A percentile compares a stretch with the other conserved stretches of the same genome.
These are phyloP conservation scores for Tolypocladium ophioglossoides DNA, from an alignment of 2,329 filamentous ascomycete genomes.

Conservation along the genomic window DNA sequence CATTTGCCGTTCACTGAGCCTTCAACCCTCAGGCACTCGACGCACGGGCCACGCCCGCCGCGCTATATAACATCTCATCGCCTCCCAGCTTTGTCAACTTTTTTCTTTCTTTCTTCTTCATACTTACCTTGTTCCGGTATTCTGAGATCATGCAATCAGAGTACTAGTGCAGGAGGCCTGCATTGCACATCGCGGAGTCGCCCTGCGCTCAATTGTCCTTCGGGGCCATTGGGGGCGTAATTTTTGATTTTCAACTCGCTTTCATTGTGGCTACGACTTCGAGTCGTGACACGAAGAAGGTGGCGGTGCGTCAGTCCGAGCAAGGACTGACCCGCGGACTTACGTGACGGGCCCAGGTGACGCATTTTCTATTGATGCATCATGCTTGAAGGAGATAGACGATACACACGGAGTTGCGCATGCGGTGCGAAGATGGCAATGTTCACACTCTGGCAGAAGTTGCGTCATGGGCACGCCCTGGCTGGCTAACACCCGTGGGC, in stretches of 20 bases:
- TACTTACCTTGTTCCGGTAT: conserved; percentile 39
- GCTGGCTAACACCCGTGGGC: too few relatives aligned
- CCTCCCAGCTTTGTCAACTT: conserved; percentile 7
- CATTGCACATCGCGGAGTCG: conserved; percentile 43
- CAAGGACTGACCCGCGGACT: neutral
- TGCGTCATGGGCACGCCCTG: too few relatives aligned
- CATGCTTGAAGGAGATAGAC: neutral
- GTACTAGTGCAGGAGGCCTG: conserved; percentile 33
- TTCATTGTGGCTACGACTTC: conserved; percentile 31
- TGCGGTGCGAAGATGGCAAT: neutral
- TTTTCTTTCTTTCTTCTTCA: conserved; percentile 27
- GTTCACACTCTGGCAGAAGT: neutral
- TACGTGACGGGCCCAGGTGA: neutral
- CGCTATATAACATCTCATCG: conserved; percentile 11
- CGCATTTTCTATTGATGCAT: neutral
- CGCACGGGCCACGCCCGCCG: conserved; percentile 11
- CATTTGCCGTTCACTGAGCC: too few relatives aligned
- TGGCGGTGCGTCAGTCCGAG: neutral
- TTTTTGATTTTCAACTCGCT: conserved; percentile 33
- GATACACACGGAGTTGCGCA: neutral
- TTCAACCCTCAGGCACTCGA: conserved; percentile 6
- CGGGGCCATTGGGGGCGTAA: conserved; percentile 38
- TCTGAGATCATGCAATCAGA: conserved; percentile 32
- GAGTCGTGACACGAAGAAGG: conserved; percentile 33
- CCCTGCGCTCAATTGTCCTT: conserved; percentile 38